Base-by-base conservation (phyloP, 345 rosid species). In the Populus davidiana region DNA sequence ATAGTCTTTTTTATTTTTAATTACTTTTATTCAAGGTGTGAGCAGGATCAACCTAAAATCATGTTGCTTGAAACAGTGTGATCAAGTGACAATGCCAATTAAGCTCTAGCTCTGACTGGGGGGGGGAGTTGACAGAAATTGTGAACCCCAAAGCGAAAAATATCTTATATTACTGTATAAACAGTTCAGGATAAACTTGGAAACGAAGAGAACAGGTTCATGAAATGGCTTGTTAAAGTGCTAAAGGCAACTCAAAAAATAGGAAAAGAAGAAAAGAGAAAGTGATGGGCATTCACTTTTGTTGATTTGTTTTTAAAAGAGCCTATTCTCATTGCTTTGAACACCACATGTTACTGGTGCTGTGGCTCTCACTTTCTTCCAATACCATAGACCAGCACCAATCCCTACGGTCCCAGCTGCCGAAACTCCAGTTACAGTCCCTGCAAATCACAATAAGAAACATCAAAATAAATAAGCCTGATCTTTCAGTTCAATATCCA, bases 301-400 rank as follows among this genome's bases (percentile, higher is more conserved):
- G 23, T 56, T 52, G 29, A 54, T 71, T 36, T 69, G 71, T 64
- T 36, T 75, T 86, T 77, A 95, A 81, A 91, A 95, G 74, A 94
- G 86, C 78, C 97, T 90, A 67, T 94, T 94, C 65, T 93, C 97
- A 81, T 86, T 94, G 87, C 83, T 89, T 67, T 93, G 93, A 87
- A 93, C 94, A n/a, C 97, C 97, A 80, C 94, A 86, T 65, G 98
- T 94, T 20, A 93, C 90, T 0, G 97, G 94, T 74, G 91, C 93
- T 84, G 86, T 90, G 70, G 93, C 90, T 83, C 93, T 90, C 78
- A 89, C 89, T 87, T 90, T 93, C 87, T 78, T 91, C 80, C 87
- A 71, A 83, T 86, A 92, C 98, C 96, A 93, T 23, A 93, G 66
- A 10, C 92, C 92, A 41, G 90, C 97, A 66, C 87, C 98, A 54